Evolutionary conservation across 441 rosid species (phyloP), one percentile per base, ranked within the genome.

Genomic region (Aleurites moluccanus): DNA sequence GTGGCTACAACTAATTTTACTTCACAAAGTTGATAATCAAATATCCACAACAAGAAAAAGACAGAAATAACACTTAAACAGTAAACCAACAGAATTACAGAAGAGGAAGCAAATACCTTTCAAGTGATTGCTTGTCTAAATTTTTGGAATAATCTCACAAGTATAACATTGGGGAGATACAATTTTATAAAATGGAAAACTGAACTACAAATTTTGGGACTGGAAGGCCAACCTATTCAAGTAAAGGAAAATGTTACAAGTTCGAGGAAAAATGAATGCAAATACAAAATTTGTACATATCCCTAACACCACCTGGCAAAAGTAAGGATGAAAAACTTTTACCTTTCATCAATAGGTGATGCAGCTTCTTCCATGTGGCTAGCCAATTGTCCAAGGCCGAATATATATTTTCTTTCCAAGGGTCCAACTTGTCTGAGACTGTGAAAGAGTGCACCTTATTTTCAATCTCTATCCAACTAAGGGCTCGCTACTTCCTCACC

Each of bases 401-500:
- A 80, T 83, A 83, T 74, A 87, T 80, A 64, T 75, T 85, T 70
- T 82, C 87, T 81, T 80, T 84, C 45, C 76, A 74, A 45, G 88
- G 85, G 76, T 88, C 88, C 55, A 66, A 78, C 73, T 75, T 76
- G 65, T 86, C 90, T 75, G 88, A 81, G 55, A 67, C 81, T 11
- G 87, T 78, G 80, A 91, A 90, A 45, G 82, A 73, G 25, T 87
- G 86, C 61, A 88, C 78, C 66, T 75, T 67, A 40, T 88, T 88
- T 70, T 86, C 80, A 50, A 90, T 82, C 77, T 90, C 94, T 28
- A 91, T 84, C 99, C 91, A 89, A 82, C 98, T 95, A 53, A 69
- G 71, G 11, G 91, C 94, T 20, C 88, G 88, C 61, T 79, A 82
- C 40, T 88, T 89, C 78, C 35, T 88, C 64, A 85, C 79, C 35